These are phyloP conservation scores for Gossypium schwendimanii DNA, from an alignment of 441 rosid genomes.

Conservation along the genomic window DNA sequence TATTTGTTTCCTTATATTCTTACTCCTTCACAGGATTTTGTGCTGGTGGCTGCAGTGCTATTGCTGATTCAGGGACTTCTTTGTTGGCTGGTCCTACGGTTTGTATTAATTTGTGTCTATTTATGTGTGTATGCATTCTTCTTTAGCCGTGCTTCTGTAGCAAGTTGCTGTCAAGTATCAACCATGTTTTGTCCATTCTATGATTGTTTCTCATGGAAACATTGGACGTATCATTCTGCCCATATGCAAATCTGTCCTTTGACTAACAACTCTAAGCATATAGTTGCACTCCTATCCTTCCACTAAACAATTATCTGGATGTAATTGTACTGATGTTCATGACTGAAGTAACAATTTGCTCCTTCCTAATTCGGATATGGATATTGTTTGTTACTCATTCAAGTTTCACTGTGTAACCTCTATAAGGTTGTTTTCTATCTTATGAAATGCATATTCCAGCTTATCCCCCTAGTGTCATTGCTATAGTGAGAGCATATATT, in stretches of 20 bases:
- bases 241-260: not conserved
- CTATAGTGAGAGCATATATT: not conserved
- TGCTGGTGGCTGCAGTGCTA: conserved; percentile 58
- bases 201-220: not conserved
- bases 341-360: not conserved
- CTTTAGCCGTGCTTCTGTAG: not conserved
- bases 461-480: not conserved
- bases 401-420: not conserved
- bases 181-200: not conserved
- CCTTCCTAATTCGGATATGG: not conserved
- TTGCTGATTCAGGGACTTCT: conserved; percentile 87
- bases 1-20: conserved; percentile 5
- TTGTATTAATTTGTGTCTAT: conserved; percentile 16
- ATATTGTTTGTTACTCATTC: not conserved
- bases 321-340: not conserved
- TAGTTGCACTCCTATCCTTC: not conserved
- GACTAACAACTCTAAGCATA: not conserved
- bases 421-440: not conserved
- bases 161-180: not conserved
- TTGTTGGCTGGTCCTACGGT: conserved; percentile 82
- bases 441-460: not conserved
- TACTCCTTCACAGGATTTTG: conserved; percentile 48
- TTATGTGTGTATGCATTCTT: not conserved
- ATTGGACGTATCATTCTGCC: not conserved
- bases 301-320: not conserved